Percentiles rank a stretch among this genome's conserved stretches.
Evolutionary conservation across 2,329 filamentous ascomycete species (phyloP).

Genomic region (Orbilia blumenaviensis): DNA sequence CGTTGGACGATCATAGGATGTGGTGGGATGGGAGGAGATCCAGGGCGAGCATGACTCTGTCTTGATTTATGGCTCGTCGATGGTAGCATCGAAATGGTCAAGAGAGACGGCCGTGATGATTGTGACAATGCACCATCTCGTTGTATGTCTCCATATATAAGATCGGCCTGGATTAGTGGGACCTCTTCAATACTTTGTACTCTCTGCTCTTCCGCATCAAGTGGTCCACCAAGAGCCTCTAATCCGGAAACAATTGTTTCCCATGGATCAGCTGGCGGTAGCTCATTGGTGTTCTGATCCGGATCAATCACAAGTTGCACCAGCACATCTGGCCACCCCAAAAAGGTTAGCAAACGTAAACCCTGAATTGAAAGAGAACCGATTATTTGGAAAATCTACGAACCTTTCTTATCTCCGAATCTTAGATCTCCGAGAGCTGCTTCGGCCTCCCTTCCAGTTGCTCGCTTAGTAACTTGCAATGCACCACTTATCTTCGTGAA

Average conservation of each 20-base stretch:
- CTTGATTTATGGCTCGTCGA: conserved; percentile 68
- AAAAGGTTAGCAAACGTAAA: conserved; percentile 50
- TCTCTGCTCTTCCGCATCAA: conserved; percentile 86
- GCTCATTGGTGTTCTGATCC: conserved; percentile 82
- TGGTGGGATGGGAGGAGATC: conserved; percentile 85
- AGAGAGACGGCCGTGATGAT: conserved; percentile 84
- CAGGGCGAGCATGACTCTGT: conserved; percentile 66
- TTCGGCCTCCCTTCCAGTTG: conserved; percentile 92
- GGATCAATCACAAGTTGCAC: conserved; percentile 93
- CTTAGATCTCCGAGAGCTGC: conserved; percentile 88
- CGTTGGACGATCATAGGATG: conserved; percentile 95
- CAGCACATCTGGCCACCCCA: conserved; percentile 73
- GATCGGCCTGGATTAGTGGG: conserved; percentile 91
- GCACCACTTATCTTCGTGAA: conserved; percentile 99
- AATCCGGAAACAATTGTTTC: conserved; percentile 95
- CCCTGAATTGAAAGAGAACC: not conserved
- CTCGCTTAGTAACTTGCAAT: conserved; percentile 93
- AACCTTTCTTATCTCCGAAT: conserved; percentile 87
- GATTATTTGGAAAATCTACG: not conserved
- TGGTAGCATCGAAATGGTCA: conserved; percentile 96
- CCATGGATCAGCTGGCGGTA: conserved; percentile 92
- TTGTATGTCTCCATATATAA: conserved; percentile 91
- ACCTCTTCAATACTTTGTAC: conserved; percentile 90
- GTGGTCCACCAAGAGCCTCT: conserved; percentile 86
- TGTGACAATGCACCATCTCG: conserved; percentile 87